Base-by-base conservation (phyloP, 495 filamentous ascomycete genomes). In the Penicillium coffeae region DNA sequence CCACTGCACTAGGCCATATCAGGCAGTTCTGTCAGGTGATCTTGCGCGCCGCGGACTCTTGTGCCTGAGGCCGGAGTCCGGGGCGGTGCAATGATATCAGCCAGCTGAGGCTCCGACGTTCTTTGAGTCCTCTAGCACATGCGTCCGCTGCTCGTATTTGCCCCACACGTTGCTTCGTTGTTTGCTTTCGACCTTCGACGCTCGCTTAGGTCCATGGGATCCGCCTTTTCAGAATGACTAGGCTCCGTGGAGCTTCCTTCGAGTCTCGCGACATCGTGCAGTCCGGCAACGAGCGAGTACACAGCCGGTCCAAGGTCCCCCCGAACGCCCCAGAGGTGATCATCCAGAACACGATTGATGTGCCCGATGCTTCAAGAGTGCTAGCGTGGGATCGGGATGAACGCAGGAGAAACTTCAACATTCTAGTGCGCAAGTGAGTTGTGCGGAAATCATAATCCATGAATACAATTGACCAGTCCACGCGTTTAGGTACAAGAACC, bases 401-500 rank as follows among this genome's bases (percentile, higher is more conserved):
- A 39, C 71, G 78, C 21, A 62, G 71, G 42, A 64, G 74, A 21
- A 64, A 70, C n/a, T 80, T 77, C 44, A 76, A 79, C 49, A 45
- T 64, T n/a, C 60, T 81, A 33, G 75, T 80, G 19, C 70, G 73
- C 54, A 71, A 74, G 76, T 77, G 47, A 64, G 66, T 61, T 22
- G 41, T 20, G 12, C 3, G 18, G 10, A 16, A 35, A 21, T 13
- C 13, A 20, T 16, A 12, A 20, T 8, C 8, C 9, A 16, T 4
- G 13, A 38, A 47, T 10, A 8, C 13, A 21, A 21, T 34, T 47
- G 15, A 38, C 14, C 3, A 22, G 16, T 37, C 14, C 32, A 10
- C 27, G 21, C 16, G 20, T 15, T 53, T 34, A 95, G 90, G 52
- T 94, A 87, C 60, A 86, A 90, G 50, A 72, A 76, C 15, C 90